Evolutionary conservation across 2,329 filamentous ascomycete species (phyloP).

Genomic region (Biscogniauxia marginata): DNA sequence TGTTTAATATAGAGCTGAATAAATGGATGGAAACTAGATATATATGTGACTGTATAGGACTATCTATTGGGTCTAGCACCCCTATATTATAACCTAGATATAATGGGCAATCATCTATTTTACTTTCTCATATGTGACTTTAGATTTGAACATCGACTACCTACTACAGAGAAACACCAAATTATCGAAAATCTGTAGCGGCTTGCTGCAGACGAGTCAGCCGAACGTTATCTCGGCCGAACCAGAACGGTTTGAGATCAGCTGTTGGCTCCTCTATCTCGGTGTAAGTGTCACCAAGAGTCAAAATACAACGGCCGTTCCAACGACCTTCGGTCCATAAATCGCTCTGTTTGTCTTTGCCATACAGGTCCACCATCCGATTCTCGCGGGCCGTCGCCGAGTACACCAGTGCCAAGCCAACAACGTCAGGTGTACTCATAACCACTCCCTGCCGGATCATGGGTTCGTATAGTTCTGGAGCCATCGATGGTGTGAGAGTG

Average conservation of each 20-base stretch:
- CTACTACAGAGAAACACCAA: too few species aligned
- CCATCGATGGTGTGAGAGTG: conserved; percentile 32
- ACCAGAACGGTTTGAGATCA: conserved; percentile 26
- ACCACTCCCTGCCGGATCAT: conserved; percentile 32
- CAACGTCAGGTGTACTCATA: conserved; percentile 31
- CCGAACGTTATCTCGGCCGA: conserved; percentile 29
- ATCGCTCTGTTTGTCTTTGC: conserved; percentile 29
- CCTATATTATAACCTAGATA: too few species aligned
- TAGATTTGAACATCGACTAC: too few species aligned
- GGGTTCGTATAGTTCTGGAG: conserved; percentile 30
- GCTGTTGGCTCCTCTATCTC: conserved; percentile 33
- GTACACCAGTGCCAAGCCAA: conserved; percentile 36
- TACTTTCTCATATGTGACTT: too few species aligned
- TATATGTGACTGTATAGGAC: too few species aligned
- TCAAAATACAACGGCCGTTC: conserved; percentile 35
- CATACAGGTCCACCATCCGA: conserved; percentile 34
- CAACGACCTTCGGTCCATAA: conserved; percentile 21
- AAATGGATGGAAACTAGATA: too few species aligned
- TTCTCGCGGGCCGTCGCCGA: conserved; percentile 35
- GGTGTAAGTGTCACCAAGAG: conserved; percentile 34
- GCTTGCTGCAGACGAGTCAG: conserved; percentile 30
- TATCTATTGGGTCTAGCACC: too few species aligned
- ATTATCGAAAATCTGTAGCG: conserved; percentile 33
- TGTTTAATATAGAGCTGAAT: too few species aligned
- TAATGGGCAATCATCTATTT: too few species aligned